Evolutionary conservation across 2,329 filamentous ascomycete species (phyloP), one percentile per base, ranked within the genome.

Genomic region (Colletotrichum gloeosporioides): DNA sequence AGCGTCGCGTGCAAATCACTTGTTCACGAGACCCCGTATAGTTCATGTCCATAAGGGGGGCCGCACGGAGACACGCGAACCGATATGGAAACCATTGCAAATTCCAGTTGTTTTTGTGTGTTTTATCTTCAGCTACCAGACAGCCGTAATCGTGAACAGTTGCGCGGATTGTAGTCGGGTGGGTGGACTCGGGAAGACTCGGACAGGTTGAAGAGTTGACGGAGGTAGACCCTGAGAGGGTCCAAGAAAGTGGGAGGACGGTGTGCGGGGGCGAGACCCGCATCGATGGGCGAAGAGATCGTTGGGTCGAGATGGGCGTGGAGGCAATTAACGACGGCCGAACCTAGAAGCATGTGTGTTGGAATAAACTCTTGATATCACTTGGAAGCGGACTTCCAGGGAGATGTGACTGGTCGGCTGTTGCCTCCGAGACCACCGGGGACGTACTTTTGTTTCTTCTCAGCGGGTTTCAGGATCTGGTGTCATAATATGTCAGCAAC

Each of bases 371-470:
- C 89, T 92, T 92, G 91, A 36, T 53, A 89, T 93, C 93, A 88
- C 91, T 90, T 87, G 93, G 92, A 84, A 84, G 84, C 86, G 91
- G 90, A 62, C 87, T 93, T 95, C 89, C 91, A 90, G 87, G 92
- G 91, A 90, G 92, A 89, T 91, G 92, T 93, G 87, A 91, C 89
- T 78, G 80, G 78, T 86, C 92, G 91, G 89, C 90, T 91, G 89
- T 91, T 90, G 88, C 91, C 90, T 88, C 91, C 93, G 87, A 94
- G 90, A 89, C 91, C 90, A 89, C 90, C 90, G 89, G 93, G 91
- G 85, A 98, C 96, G 91, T 98, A 99, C 96, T 99, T 99, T 95
- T 98, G 96, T 94, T 99, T 99, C 94, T 99, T 99, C 92, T 99
- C 97, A 87, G 97, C 97, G 84, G 97, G 97, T 91, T 99, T 99